Evolutionary conservation across 1,284 basidiomycete genomes (phyloP).

Genomic region (Takashimella koratensis): DNA sequence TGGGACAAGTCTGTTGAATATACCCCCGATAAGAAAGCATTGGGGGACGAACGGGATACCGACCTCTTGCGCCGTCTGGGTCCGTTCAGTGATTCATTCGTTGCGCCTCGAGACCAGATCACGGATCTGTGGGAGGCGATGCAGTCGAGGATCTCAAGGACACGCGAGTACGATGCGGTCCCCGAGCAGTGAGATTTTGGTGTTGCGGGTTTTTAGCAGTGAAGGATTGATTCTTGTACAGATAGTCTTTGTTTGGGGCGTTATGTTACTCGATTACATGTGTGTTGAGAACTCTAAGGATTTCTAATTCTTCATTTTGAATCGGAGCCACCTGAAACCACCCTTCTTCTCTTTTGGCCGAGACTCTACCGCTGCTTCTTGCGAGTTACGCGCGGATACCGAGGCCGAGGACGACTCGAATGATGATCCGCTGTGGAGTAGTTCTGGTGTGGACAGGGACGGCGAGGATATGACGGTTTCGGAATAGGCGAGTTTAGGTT

Average conservation of each 20-base stretch:
- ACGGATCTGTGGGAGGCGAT: constrained; percentile 23
- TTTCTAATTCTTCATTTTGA: no score
- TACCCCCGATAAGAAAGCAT: constrained; percentile 18
- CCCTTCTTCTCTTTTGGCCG: no score
- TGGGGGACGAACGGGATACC: constrained; percentile 32
- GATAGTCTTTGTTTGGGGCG: no score
- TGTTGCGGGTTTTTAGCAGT: no score
- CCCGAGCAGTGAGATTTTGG: no score
- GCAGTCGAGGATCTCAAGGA: constrained; percentile 13
- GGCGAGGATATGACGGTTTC: background rate
- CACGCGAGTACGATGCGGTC: constrained; percentile 4
- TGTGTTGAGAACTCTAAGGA: no score
- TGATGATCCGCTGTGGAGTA: background rate
- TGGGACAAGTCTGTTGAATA: constrained; percentile 29
- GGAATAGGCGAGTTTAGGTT: background rate
- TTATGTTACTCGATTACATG: no score
- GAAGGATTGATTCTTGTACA: no score
- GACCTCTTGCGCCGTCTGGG: constrained; percentile 29
- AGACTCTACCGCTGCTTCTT: no score
- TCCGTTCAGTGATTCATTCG: constrained; percentile 28
- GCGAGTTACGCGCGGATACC: no score
- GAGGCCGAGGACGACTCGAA: background rate
- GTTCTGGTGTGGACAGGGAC: background rate
- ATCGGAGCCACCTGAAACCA: no score
- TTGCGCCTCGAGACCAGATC: constrained; percentile 22